Evolutionary conservation across 306 rosid species (phyloP).

Genomic region (Alnus rubra): DNA sequence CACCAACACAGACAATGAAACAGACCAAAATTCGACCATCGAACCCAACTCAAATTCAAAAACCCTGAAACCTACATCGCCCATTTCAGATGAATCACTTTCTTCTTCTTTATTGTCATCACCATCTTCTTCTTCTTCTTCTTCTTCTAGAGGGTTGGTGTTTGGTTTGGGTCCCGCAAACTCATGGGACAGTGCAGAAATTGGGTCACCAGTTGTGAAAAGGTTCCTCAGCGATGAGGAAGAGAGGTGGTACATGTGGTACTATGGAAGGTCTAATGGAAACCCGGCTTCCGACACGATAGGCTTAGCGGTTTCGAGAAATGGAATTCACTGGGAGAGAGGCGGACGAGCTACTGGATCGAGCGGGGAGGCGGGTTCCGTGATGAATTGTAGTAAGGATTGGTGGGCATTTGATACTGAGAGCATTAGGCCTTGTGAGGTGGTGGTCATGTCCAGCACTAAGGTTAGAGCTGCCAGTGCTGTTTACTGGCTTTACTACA

Average conservation of each 20-base stretch:
- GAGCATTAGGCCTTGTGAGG: slow-evolving; percentile 70
- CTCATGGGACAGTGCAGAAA: slow-evolving; percentile 67
- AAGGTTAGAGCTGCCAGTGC: slow-evolving; percentile 61
- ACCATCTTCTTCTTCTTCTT: slow-evolving; percentile 22
- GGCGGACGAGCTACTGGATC: slow-evolving; percentile 52
- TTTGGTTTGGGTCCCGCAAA: slow-evolving; percentile 54
- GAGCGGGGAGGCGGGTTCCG: slow-evolving; percentile 58
- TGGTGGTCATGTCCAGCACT: slow-evolving; percentile 70
- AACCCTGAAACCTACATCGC: slow-evolving; percentile 20
- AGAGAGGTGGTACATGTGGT: slow-evolving; percentile 92
- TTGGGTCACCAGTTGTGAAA: slow-evolving; percentile 77
- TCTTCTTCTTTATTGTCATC: slow-evolving; percentile 27
- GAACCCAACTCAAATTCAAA: slow-evolving; percentile 34
- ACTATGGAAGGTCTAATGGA: slow-evolving; percentile 55
- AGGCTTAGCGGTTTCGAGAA: slow-evolving; percentile 78
- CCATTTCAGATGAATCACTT: slow-evolving; percentile 21
- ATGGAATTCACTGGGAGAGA: slow-evolving; percentile 88
- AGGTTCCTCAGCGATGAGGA: slow-evolving; percentile 73
- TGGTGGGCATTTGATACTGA: slow-evolving; percentile 81
- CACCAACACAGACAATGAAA: slow-evolving; percentile 46
- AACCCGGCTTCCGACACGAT: slow-evolving; percentile 46
- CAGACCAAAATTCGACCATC: slow-evolving; percentile 31
- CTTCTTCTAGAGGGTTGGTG: slow-evolving; percentile 55
- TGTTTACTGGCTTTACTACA: slow-evolving; percentile 76
- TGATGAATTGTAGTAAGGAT: slow-evolving; percentile 58